These are phyloP conservation scores for Lentinus brumalis DNA, from an alignment of 768 basidiomycete genomes.

Conservation along the genomic window DNA sequence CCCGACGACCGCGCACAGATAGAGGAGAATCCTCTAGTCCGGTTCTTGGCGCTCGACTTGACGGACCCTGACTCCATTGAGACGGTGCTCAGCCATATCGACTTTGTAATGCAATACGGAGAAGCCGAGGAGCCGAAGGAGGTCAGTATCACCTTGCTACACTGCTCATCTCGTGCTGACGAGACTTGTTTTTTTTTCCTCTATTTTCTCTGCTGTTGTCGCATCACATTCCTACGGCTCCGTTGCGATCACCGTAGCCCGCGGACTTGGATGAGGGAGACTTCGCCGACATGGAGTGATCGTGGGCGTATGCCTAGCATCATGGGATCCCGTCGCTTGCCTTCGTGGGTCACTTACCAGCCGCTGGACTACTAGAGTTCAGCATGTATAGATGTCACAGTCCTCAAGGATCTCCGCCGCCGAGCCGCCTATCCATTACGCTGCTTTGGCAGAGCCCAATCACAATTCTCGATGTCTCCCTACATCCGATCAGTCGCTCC, in stretches of 20 bases:
- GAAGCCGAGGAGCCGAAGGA: slow-evolving; percentile 98
- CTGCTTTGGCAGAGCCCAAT: neutral
- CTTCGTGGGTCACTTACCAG: neutral
- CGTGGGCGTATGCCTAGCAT: slow-evolving; percentile 9
- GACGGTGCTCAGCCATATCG: slow-evolving; percentile 90
- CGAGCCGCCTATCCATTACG: neutral
- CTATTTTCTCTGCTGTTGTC: neutral
- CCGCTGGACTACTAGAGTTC: neutral
- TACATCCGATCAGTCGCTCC: neutral
- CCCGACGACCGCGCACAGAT: slow-evolving; percentile 55
- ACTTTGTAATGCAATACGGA: slow-evolving; percentile 98
- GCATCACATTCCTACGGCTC: neutral
- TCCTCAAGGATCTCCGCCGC: neutral
- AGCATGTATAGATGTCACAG: neutral
- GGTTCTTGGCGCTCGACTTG: slow-evolving; percentile 93
- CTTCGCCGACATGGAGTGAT: slow-evolving; percentile 72
- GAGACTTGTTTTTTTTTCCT: neutral
- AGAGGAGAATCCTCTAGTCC: slow-evolving; percentile 97
- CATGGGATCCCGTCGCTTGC: neutral
- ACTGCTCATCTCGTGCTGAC: neutral
- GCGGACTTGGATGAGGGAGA: slow-evolving; percentile 94
- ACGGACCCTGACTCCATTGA: slow-evolving; percentile 88
- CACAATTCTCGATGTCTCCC: neutral
- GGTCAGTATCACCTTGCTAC: slow-evolving; percentile 42
- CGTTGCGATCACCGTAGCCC: slow-evolving; percentile 51